Conservation (phyloP, 2,329 filamentous ascomycete genomes). For the Ceratocystis destructans region DNA sequence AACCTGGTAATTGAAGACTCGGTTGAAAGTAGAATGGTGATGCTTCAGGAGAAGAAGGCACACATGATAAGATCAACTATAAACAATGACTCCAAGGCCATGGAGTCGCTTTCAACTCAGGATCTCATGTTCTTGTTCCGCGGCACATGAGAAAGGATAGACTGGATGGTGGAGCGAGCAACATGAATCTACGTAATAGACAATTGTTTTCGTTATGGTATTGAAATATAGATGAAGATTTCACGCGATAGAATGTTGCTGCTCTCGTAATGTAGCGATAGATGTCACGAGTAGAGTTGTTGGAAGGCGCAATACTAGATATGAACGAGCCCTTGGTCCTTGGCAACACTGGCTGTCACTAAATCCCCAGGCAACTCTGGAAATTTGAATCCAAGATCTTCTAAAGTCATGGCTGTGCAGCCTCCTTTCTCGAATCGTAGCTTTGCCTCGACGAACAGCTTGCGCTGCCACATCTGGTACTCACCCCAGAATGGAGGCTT, state of each 20-base stretch:
- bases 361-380: slow-evolving; percentile 28
- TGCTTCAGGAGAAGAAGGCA: slow-evolving; percentile 96
- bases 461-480: slow-evolving; percentile 57
- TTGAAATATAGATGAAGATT: neutral
- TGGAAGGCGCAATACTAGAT: neutral
- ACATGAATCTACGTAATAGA: too few species aligned
- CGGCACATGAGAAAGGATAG: slow-evolving; percentile 35
- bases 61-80: slow-evolving; percentile 97
- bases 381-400: slow-evolving; percentile 54
- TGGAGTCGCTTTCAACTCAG: slow-evolving; percentile 79
- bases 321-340: neutral
- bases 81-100: slow-evolving; percentile 78
- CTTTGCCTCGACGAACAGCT: slow-evolving; percentile 54
- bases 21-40: slow-evolving; percentile 88
- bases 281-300: neutral
- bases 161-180: neutral
- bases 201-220: neutral
- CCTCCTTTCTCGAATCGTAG: slow-evolving; percentile 56
- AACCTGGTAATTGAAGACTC: slow-evolving; percentile 93
- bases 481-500: slow-evolving; percentile 61
- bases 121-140: slow-evolving; percentile 97
- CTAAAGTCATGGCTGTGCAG: slow-evolving; percentile 47
- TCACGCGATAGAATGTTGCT: too few species aligned
- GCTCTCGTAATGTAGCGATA: too few species aligned
- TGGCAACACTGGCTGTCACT: neutral